phyloP scores from a whole-genome alignment of 177 flowering plant species.

The Vitis hybrid region DNA sequence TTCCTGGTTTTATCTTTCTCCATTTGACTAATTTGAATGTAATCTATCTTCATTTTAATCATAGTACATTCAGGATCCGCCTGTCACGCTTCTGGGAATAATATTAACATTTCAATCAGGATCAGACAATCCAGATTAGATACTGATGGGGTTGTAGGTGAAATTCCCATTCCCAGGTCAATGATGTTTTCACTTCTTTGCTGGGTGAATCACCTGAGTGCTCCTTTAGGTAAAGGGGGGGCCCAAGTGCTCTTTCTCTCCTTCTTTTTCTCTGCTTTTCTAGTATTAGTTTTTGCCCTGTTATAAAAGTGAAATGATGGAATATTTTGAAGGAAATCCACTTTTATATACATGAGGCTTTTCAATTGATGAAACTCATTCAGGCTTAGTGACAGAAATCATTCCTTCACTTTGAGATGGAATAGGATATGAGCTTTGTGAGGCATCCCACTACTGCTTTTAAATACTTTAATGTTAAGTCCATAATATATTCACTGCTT shows the following conservation, averaged over 20 bases:
- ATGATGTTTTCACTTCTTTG: background rate
- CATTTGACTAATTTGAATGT: background rate
- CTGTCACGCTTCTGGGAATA: no score
- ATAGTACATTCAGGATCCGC: background rate
- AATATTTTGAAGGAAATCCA: background rate
- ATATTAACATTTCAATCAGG: no score
- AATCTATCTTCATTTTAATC: constrained; percentile 3
- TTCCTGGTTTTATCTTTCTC: background rate
- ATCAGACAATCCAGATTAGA: no score
- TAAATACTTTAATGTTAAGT: background rate
- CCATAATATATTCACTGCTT: no score
- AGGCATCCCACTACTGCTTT: background rate
- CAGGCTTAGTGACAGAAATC: constrained; percentile 6
- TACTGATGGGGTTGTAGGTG: no score
- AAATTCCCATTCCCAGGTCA: background rate
- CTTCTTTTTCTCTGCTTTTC: background rate
- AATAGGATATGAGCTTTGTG: background rate
- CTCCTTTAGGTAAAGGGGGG: constrained; percentile 2
- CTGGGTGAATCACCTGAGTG: constrained; percentile 2
- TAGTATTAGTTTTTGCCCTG: background rate
- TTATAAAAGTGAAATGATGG: background rate
- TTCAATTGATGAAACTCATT: constrained; percentile 1
- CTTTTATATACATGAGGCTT: background rate
- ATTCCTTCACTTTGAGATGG: background rate
- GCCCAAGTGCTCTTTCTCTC: background rate